phyloP scores from a whole-genome alignment of 805 yeast species.

The Sugiyamaella americana region DNA sequence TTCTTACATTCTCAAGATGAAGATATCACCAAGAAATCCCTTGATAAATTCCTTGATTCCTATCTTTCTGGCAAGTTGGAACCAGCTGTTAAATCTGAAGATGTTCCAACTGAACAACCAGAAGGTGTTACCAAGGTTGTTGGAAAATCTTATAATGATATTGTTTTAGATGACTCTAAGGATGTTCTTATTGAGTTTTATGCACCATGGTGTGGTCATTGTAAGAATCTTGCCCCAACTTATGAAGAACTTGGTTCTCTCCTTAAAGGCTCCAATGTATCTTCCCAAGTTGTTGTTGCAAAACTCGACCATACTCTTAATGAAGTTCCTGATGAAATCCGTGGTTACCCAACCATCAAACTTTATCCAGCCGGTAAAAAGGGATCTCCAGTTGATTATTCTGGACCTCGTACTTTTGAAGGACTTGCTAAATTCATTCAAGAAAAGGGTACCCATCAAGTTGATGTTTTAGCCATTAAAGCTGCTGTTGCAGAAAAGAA shows the following conservation, averaged over 20 bases:
- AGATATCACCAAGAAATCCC: constrained; percentile 45
- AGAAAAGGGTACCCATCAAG: constrained; percentile 55
- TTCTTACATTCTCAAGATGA: constrained; percentile 64
- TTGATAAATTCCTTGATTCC: constrained; percentile 57
- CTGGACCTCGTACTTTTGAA: constrained; percentile 69
- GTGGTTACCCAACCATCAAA: constrained; percentile 89
- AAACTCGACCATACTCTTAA: constrained; percentile 85
- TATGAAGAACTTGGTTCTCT: constrained; percentile 81
- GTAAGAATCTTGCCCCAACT: constrained; percentile 78
- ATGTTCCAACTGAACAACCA: constrained; percentile 73
- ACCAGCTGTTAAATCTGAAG: constrained; percentile 79
- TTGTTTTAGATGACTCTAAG: constrained; percentile 58
- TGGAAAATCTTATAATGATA: constrained; percentile 70
- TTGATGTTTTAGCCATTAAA: constrained; percentile 47
- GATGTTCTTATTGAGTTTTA: constrained; percentile 80
- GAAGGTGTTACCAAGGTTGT: constrained; percentile 69
- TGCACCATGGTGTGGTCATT: constrained; percentile 99
- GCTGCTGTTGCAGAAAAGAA: constrained; percentile 21
- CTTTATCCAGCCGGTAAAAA: constrained; percentile 84
- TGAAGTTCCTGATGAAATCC: constrained; percentile 76
- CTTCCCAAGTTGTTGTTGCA: constrained; percentile 63
- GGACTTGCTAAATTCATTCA: constrained; percentile 64
- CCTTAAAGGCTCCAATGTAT: constrained; percentile 43
- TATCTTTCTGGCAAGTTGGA: constrained; percentile 58
- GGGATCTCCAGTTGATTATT: constrained; percentile 56